Conservation (phyloP, 106 monocot species). For the Acorus gramineus region DNA sequence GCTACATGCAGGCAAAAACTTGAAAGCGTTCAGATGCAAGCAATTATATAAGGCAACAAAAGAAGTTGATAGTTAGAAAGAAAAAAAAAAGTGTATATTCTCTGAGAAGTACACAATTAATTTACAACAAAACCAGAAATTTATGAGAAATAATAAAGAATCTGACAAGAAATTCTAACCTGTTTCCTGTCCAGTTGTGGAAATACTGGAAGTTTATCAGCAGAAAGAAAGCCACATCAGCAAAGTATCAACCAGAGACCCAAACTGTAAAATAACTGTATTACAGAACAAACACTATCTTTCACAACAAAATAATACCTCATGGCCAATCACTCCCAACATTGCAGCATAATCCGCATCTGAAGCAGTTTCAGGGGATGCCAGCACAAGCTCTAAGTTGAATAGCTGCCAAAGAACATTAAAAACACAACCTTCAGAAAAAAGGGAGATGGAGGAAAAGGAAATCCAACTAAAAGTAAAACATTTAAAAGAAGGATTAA, state of each 20-base stretch:
- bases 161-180: slow-evolving; percentile 29
- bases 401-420: slow-evolving; percentile 55
- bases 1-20: too few species aligned
- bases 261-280: neutral
- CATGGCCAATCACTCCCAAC: slow-evolving; percentile 95
- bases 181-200: slow-evolving; percentile 99
- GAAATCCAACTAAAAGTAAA: neutral
- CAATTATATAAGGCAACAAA: too few species aligned
- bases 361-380: slow-evolving; percentile 92
- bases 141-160: neutral
- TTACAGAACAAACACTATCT: neutral
- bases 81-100: too few species aligned
- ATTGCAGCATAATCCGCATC: slow-evolving; percentile 99
- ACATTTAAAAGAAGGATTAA: slow-evolving; percentile 4
- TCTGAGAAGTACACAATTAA: neutral
- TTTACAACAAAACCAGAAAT: neutral
- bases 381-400: slow-evolving; percentile 91
- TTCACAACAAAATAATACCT: slow-evolving; percentile 29
- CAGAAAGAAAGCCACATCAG: slow-evolving; percentile 9
- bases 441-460: neutral
- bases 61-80: too few species aligned
- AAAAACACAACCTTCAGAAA: neutral
- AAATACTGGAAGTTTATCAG: slow-evolving; percentile 72
- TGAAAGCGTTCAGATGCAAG: too few species aligned
- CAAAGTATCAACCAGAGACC: neutral